Percentiles rank a stretch among this genome's conserved stretches.
Evolutionary conservation across 495 filamentous ascomycete species (phyloP).

Genomic region (Aspergillus egyptiacus): DNA sequence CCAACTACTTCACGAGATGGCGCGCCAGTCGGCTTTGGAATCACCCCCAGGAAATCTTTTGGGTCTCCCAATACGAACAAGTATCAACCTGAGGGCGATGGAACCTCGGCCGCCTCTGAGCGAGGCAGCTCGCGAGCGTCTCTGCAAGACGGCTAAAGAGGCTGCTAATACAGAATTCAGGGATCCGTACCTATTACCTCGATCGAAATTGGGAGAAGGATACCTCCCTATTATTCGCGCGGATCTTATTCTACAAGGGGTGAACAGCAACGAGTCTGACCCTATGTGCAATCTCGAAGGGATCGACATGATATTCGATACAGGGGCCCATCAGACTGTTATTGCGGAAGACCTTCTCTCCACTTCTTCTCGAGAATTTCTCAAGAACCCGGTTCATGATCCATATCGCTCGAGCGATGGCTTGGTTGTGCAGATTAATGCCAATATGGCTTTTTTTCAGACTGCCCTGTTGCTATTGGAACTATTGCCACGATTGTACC

Average conservation of each 20-base stretch:
- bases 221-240: neutral
- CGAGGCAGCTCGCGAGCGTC: neutral
- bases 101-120: neutral
- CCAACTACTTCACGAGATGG: constrained; percentile 6
- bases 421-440: too few relatives aligned
- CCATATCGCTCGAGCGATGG: too few relatives aligned
- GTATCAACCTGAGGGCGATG: neutral
- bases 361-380: too few relatives aligned
- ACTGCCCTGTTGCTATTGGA: too few relatives aligned
- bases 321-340: too few relatives aligned
- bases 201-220: neutral
- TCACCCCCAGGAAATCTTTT: neutral
- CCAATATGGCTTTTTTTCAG: too few relatives aligned
- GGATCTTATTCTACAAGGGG: neutral
- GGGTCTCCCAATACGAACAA: neutral
- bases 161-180: neutral
- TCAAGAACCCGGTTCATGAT: too few relatives aligned
- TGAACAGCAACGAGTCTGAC: neutral
- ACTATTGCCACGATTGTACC: neutral
- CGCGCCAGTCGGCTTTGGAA: neutral
- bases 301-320: too few relatives aligned
- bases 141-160: neutral
- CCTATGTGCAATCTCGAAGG: too few relatives aligned
- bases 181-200: neutral
- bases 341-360: too few relatives aligned